Evolutionary conservation across 148 eudicot genomes (phyloP).

Genomic region (Cornus controversa): DNA sequence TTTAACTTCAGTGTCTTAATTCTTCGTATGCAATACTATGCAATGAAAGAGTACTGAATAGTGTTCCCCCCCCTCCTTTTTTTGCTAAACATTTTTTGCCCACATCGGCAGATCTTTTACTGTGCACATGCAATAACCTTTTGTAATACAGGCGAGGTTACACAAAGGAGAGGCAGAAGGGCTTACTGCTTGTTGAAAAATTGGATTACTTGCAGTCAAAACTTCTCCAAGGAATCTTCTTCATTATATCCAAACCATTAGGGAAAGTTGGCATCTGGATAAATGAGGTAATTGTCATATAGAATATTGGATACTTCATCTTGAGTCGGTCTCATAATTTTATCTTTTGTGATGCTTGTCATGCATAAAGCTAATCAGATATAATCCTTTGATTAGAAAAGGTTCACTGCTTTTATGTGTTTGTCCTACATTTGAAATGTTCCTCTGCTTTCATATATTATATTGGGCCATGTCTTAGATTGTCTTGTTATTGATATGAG

Average conservation of each 20-base stretch:
- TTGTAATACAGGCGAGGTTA: constrained; percentile 77
- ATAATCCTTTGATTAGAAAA: neutral
- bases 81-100: neutral
- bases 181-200: constrained; percentile 80
- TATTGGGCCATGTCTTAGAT: neutral
- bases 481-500: neutral
- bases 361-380: neutral
- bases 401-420: neutral
- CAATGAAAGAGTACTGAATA: too few relatives aligned
- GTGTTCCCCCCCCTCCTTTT: neutral
- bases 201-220: constrained; percentile 91
- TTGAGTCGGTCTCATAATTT: neutral
- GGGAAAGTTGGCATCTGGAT: constrained; percentile 56
- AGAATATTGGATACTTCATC: neutral
- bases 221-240: constrained; percentile 63
- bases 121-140: constrained; percentile 18
- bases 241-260: constrained; percentile 60
- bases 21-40: neutral
- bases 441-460: constrained; percentile 4
- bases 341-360: neutral
- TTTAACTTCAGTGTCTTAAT: neutral
- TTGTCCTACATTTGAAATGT: neutral
- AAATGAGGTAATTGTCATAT: constrained; percentile 50
- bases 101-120: constrained; percentile 28
- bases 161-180: constrained; percentile 80